phyloP scores from a whole-genome alignment of 495 filamentous ascomycete species.

The Sphaerosporella brunnea region DNA sequence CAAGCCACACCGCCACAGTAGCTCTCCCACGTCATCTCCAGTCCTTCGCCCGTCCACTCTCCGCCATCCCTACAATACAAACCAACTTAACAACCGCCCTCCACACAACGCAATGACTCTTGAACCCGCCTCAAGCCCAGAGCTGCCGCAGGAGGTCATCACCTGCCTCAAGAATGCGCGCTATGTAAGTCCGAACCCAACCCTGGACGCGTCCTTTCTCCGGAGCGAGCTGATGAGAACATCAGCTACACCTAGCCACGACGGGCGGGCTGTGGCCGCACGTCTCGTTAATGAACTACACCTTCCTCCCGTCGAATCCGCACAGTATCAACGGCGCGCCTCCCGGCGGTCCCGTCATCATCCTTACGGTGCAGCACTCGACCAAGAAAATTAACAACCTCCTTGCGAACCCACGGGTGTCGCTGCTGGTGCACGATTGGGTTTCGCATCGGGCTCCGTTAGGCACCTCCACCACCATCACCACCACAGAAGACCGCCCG shows the following conservation, averaged over 20 bases:
- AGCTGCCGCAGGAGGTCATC: slow-evolving; percentile 67
- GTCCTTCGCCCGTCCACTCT: no score
- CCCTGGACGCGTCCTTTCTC: neutral
- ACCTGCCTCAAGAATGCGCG: slow-evolving; percentile 84
- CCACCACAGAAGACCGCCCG: slow-evolving; percentile 31
- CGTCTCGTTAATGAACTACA: slow-evolving; percentile 97
- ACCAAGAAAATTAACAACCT: slow-evolving; percentile 84
- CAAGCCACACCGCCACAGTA: no score
- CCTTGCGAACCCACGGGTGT: slow-evolving; percentile 71
- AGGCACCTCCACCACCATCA: slow-evolving; percentile 52
- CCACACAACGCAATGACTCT: slow-evolving; percentile 4
- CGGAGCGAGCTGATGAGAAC: neutral
- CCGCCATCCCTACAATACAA: no score
- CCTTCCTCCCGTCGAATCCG: slow-evolving; percentile 72
- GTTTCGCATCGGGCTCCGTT: slow-evolving; percentile 83
- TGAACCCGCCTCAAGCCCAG: no score
- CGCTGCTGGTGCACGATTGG: slow-evolving; percentile 95
- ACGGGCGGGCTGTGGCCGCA: slow-evolving; percentile 68
- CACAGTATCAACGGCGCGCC: slow-evolving; percentile 45
- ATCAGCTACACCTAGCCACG: slow-evolving; percentile 84
- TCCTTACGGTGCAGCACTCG: slow-evolving; percentile 83
- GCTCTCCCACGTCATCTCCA: neutral
- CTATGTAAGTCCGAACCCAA: slow-evolving; percentile 41
- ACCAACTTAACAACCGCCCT: no score
- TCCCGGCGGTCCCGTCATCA: slow-evolving; percentile 33